Evolutionary conservation across 1,284 basidiomycete genomes (phyloP), one percentile per base, ranked within the genome.

Genomic region (Microbotryomycetes sp.): DNA sequence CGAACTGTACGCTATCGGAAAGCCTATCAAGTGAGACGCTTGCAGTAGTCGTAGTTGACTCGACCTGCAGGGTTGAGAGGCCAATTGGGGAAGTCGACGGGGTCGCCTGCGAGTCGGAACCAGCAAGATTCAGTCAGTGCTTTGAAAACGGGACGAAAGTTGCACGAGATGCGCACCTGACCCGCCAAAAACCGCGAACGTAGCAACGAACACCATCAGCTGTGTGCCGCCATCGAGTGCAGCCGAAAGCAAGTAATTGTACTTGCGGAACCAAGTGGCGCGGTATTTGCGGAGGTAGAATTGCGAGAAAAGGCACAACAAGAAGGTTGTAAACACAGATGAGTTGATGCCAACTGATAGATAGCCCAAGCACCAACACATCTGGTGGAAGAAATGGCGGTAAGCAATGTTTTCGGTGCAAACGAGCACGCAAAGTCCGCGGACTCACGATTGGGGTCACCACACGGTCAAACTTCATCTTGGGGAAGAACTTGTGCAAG

Each of bases 401-500:
- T 42, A 19, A 19, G 9, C 36, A 42, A 19, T 71, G 22, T 70
- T 72, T 57, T 79, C 79, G 3, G 71, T 73, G 4, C 77, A 72
- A 51, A 77, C 70, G 36, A 42, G 36, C 36, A 9, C n/a, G n/a
- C n/a, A n/a, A n/a, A n/a, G n/a, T n/a, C n/a, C n/a, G n/a, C n/a
- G n/a, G n/a, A n/a, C 36, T 42, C 22, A 60, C 26, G 19, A 62
- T 58, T 25, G 60, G 60, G 9, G 58, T 54, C 14, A 48, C 32
- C 31, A 71, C 23, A 45, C 62, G 62, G 42, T 65, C 49, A 49
- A 64, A 63, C 12, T 59, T 57, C 23, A 26, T 54, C 6, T 79
- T 79, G 7, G 82, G 81, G 74, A 74, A 82, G 63, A 77, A 72
- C 60, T 77, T 77, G 74, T 80, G 78, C 28, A 80, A 71, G 42